These are phyloP conservation scores for Umbelopsis sp. DNA, from an alignment of 192 early-diverging fungal genomes.

Conservation along the genomic window DNA sequence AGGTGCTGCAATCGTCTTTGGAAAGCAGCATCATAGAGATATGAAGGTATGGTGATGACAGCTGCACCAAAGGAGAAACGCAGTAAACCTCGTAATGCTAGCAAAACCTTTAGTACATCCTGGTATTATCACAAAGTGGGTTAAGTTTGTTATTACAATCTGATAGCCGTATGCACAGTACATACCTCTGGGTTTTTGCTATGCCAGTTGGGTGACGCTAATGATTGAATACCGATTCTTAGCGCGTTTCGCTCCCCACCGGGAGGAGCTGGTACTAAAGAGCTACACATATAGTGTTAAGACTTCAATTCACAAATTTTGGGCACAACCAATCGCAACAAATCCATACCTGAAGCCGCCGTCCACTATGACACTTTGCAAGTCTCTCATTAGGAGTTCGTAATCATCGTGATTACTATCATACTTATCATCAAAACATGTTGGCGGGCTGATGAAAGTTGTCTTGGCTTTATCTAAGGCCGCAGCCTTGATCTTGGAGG, in stretches of 20 bases:
- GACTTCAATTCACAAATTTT: too few species aligned
- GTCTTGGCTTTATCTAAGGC: slow-evolving; percentile 59
- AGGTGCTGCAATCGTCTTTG: slow-evolving; percentile 77
- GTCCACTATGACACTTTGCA: slow-evolving; percentile 63
- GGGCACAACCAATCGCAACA: background rate
- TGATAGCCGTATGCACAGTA: background rate
- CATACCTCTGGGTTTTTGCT: slow-evolving; percentile 56
- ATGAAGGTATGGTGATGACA: slow-evolving; percentile 80
- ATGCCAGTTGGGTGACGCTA: slow-evolving; percentile 84
- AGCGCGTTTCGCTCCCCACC: slow-evolving; percentile 64
- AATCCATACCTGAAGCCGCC: slow-evolving; percentile 65
- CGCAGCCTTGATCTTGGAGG: slow-evolving; percentile 67
- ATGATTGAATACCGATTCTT: slow-evolving; percentile 78
- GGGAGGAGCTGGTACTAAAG: slow-evolving; percentile 33
- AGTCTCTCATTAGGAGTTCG: slow-evolving; percentile 44
- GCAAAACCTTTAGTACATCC: slow-evolving; percentile 71
- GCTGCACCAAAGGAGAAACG: slow-evolving; percentile 75
- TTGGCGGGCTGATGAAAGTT: slow-evolving; percentile 52
- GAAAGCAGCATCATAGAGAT: slow-evolving; percentile 66
- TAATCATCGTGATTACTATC: slow-evolving; percentile 42
- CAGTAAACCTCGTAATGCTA: slow-evolving; percentile 75
- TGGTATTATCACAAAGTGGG: slow-evolving; percentile 19
- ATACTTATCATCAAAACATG: slow-evolving; percentile 30
- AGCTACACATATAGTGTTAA: slow-evolving; percentile 20
- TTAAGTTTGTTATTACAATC: background rate